A percentile compares a stretch with the other conserved stretches of the same genome.
Conservation (phyloP, 768 basidiomycete genomes). For the Coprinopsis marcescibilis region DNA sequence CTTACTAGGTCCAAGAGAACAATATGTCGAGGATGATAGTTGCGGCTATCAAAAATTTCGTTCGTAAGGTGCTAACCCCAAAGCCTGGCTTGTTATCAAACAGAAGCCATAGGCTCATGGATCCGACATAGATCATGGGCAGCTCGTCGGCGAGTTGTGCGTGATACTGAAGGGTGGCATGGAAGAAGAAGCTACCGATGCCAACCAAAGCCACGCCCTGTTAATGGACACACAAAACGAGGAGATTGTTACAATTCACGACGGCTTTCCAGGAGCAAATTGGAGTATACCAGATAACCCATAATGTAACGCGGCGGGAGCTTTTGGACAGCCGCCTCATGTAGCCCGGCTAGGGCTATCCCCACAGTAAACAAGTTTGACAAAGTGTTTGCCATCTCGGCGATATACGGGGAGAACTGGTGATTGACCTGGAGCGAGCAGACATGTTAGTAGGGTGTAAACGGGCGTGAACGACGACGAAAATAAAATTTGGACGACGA, state of each 20-base stretch:
- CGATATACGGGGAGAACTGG: slow-evolving; percentile 71
- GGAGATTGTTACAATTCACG: neutral
- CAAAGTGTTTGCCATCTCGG: slow-evolving; percentile 70
- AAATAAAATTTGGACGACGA: neutral
- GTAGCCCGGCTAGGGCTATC: slow-evolving; percentile 45
- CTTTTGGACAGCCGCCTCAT: slow-evolving; percentile 26
- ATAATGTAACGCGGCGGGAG: slow-evolving; percentile 38
- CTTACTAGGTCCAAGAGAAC: slow-evolving; percentile 75
- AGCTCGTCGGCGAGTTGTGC: slow-evolving; percentile 81
- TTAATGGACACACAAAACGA: neutral
- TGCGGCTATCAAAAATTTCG: slow-evolving; percentile 32
- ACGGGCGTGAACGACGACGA: neutral
- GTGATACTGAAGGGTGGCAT: slow-evolving; percentile 68
- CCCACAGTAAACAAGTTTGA: slow-evolving; percentile 61
- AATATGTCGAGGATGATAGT: slow-evolving; percentile 46
- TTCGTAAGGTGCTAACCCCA: slow-evolving; percentile 28
- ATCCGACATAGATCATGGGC: slow-evolving; percentile 73
- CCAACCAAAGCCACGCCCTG: slow-evolving; percentile 68
- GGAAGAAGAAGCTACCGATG: slow-evolving; percentile 74
- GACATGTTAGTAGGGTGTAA: too few relatives aligned
- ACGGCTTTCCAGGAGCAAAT: neutral
- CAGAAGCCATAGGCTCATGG: slow-evolving; percentile 53
- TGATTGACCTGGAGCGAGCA: slow-evolving; percentile 57
- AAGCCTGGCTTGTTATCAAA: slow-evolving; percentile 56
- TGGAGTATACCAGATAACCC: slow-evolving; percentile 34